Evolutionary conservation across 441 rosid species (phyloP).

Genomic region (Hypseocharis bilobata): DNA sequence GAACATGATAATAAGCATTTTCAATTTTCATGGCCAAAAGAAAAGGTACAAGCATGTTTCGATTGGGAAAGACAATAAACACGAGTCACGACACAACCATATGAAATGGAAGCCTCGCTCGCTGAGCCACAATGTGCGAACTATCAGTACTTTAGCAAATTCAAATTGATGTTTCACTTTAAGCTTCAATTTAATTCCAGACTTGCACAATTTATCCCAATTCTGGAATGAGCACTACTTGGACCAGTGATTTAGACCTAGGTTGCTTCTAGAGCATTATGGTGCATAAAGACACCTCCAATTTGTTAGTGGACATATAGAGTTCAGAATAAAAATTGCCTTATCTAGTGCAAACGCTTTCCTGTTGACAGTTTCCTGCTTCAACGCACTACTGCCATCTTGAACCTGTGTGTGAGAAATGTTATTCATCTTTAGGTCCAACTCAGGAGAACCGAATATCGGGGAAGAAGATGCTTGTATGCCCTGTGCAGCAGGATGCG

Average conservation of each 20-base stretch:
- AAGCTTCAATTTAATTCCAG: neutral
- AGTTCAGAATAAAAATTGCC: slow-evolving; percentile 34
- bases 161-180: neutral
- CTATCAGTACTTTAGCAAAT: neutral
- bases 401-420: slow-evolving; percentile 34
- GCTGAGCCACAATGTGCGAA: neutral
- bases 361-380: slow-evolving; percentile 64
- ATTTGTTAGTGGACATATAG: neutral
- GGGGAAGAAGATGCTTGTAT: slow-evolving; percentile 30
- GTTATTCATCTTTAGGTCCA: slow-evolving; percentile 36
- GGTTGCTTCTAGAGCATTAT: slow-evolving; percentile 4
- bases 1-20: slow-evolving; percentile 4
- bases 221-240: too few species aligned
- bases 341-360: slow-evolving; percentile 87
- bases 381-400: slow-evolving; percentile 43
- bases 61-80: neutral
- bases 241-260: too few species aligned
- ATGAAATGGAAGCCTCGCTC: neutral
- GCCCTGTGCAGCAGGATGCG: slow-evolving; percentile 25
- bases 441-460: slow-evolving; percentile 31
- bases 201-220: too few species aligned
- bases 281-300: neutral
- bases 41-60: neutral
- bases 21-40: neutral
- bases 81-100: neutral